phyloP scores from a whole-genome alignment of 1,284 basidiomycete genomes.

The Cutaneotrichosporon spelunceum region DNA sequence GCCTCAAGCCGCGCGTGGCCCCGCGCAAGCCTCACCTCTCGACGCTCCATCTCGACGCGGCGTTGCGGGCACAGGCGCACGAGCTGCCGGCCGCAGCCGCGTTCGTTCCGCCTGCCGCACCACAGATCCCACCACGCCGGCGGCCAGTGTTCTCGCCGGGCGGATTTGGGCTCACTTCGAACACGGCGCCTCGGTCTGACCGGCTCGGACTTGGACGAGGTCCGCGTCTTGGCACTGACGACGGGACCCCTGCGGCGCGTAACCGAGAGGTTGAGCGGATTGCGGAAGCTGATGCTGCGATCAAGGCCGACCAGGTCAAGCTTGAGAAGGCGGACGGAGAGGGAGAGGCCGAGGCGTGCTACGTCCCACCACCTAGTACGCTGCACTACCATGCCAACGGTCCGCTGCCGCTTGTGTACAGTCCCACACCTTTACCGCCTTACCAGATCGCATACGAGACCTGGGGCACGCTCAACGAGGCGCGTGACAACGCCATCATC shows the following conservation, averaged over 20 bases:
- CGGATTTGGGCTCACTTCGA: slow-evolving; percentile 45
- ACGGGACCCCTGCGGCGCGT: slow-evolving; percentile 4
- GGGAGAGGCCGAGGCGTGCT: slow-evolving; percentile 49
- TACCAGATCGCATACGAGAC: slow-evolving; percentile 87
- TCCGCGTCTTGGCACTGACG: slow-evolving; percentile 29
- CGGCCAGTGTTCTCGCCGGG: slow-evolving; percentile 47
- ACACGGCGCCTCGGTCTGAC: slow-evolving; percentile 25
- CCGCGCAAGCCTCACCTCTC: slow-evolving; percentile 27
- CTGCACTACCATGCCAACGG: slow-evolving; percentile 60
- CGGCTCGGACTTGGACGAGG: slow-evolving; percentile 14
- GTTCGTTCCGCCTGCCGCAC: slow-evolving; percentile 34
- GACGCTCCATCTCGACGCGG: slow-evolving; percentile 25
- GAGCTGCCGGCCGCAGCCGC: slow-evolving; percentile 13
- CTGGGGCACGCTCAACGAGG: slow-evolving; percentile 82
- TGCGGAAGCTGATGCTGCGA: slow-evolving; percentile 27
- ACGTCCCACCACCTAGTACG: slow-evolving; percentile 50
- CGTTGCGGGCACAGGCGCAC: slow-evolving; percentile 17
- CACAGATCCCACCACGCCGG: slow-evolving; percentile 42
- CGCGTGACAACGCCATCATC: slow-evolving; percentile 85
- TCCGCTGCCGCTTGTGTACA: slow-evolving; percentile 72
- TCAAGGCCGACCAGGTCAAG: slow-evolving; percentile 26
- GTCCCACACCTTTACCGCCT: slow-evolving; percentile 63
- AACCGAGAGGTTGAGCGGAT: slow-evolving; percentile 24
- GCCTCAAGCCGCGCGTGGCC: slow-evolving; percentile 12
- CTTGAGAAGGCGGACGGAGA: slow-evolving; percentile 34